Evolutionary conservation across 164 flowering plant species (phyloP).

Genomic region (Kingdonia uniflora): DNA sequence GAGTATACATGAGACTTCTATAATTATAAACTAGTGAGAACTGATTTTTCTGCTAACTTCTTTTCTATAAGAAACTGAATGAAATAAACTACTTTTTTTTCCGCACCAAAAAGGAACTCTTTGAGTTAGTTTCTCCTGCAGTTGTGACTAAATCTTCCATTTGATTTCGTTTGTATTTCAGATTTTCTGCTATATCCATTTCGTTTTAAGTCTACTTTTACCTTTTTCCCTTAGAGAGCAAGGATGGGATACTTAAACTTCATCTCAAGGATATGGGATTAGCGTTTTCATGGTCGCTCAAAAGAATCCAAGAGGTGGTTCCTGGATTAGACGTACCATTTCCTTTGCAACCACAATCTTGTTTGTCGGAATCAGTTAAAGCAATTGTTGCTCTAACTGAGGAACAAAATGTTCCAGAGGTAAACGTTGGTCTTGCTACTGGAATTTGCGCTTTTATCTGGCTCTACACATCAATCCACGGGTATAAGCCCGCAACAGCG

Average conservation of each 20-base stretch:
- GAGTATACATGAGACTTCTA: no score
- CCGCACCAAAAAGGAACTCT: no score
- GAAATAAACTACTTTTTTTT: no score
- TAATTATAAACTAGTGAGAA: no score
- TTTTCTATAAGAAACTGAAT: no score
- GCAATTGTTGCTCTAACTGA: conserved; percentile 45
- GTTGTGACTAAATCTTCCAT: no score
- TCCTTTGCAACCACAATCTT: conserved; percentile 12
- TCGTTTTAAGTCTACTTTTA: neutral
- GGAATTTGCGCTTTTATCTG: conserved; percentile 81
- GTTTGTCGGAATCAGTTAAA: no score
- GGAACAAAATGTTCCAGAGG: conserved; percentile 72
- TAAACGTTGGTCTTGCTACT: conserved; percentile 55
- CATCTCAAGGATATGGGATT: conserved; percentile 58
- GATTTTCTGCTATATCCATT: neutral
- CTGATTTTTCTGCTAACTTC: no score
- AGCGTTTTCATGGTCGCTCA: conserved; percentile 75
- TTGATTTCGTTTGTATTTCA: neutral
- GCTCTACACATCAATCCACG: conserved; percentile 70
- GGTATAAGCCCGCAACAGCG: conserved; percentile 82
- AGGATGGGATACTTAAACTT: conserved; percentile 41
- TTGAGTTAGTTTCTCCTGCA: no score
- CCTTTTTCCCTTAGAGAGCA: conserved; percentile 27
- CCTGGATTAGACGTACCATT: conserved; percentile 21
- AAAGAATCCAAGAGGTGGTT: conserved; percentile 45